These are phyloP conservation scores for Corylus heterophylla DNA, from an alignment of 306 rosid species.

Conservation along the genomic window DNA sequence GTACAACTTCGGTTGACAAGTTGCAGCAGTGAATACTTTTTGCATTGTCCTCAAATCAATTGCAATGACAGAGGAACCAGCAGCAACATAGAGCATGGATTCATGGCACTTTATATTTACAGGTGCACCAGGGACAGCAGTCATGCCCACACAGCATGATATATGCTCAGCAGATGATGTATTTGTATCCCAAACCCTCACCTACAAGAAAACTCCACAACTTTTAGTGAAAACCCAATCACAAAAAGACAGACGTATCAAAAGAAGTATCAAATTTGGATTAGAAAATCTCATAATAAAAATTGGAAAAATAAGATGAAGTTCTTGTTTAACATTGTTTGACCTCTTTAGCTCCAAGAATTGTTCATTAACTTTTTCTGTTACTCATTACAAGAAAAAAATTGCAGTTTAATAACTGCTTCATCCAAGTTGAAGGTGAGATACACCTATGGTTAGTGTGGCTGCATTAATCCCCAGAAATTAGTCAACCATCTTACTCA, in stretches of 20 bases:
- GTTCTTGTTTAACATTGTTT: not conserved
- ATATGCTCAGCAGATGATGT: slow-evolving; percentile 59
- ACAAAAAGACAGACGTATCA: not conserved
- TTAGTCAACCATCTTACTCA: not conserved
- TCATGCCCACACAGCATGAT: slow-evolving; percentile 82
- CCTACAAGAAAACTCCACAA: slow-evolving; percentile 39
- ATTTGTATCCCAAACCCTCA: slow-evolving; percentile 82
- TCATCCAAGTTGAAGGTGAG: not conserved
- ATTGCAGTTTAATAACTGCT: not conserved
- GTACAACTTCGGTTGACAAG: slow-evolving; percentile 44
- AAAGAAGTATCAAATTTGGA: not conserved
- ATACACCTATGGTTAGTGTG: not conserved
- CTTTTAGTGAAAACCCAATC: slow-evolving; percentile 22
- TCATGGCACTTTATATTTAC: slow-evolving; percentile 76
- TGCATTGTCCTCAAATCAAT: slow-evolving; percentile 87
- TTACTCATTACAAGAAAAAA: not conserved
- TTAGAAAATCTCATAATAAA: not conserved
- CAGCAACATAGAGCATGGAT: slow-evolving; percentile 62
- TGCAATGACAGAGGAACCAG: slow-evolving; percentile 65
- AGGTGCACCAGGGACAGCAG: slow-evolving; percentile 59
- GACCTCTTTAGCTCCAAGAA: not conserved
- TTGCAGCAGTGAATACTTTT: slow-evolving; percentile 57
- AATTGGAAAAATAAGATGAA: not conserved
- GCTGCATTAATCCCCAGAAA: not conserved
- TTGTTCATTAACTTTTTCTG: not conserved